These are phyloP conservation scores for Pseudogymnoascus sp. DNA, from an alignment of 2,329 filamentous ascomycete genomes.

Conservation along the genomic window DNA sequence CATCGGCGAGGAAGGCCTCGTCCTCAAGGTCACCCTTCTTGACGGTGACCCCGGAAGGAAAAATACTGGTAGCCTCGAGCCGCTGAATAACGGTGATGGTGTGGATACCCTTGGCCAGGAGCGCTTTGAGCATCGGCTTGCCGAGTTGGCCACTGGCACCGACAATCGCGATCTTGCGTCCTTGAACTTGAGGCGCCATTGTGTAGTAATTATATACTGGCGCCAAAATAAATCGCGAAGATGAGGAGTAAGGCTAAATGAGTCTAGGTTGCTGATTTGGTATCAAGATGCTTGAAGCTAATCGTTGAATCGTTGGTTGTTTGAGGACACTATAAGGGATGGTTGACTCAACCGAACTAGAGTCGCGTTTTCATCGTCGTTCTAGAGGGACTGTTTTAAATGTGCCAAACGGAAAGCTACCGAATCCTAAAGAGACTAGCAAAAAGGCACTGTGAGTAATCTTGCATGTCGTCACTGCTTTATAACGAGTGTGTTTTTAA, in stretches of 20 bases:
- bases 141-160: constrained; percentile 10
- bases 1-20: constrained; percentile 32
- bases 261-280: too few relatives aligned
- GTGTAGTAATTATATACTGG: not conserved
- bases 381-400: too few relatives aligned
- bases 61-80: constrained; percentile 32
- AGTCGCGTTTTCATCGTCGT: not conserved
- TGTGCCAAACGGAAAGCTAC: too few relatives aligned
- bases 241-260: not conserved
- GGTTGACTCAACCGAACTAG: not conserved
- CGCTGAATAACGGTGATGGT: constrained; percentile 44
- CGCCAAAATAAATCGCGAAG: not conserved
- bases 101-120: constrained; percentile 33
- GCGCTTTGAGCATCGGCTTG: not conserved
- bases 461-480: too few relatives aligned
- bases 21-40: constrained; percentile 43
- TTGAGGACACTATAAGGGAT: not conserved
- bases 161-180: constrained; percentile 9
- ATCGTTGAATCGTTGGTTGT: not conserved
- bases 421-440: too few relatives aligned
- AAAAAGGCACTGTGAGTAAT: too few relatives aligned
- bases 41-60: constrained; percentile 36
- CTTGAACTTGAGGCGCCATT: constrained; percentile 3
- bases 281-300: too few relatives aligned
- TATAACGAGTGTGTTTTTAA: too few relatives aligned